phyloP scores from a whole-genome alignment of 495 filamentous ascomycete genomes.

The Neurospora sp. region DNA sequence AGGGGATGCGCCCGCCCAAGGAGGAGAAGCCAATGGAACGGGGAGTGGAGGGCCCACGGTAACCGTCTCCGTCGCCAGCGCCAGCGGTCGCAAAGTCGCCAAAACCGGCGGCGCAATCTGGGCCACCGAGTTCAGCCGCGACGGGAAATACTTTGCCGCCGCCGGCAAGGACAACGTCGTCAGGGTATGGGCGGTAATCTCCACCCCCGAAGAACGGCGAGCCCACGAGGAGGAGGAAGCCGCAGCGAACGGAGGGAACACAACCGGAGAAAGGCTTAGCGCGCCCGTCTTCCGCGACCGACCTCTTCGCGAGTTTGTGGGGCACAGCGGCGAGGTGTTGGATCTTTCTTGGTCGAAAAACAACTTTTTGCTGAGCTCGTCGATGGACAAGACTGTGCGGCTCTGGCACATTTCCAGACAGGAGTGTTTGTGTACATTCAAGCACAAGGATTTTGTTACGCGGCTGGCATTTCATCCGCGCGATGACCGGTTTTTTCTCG shows the following conservation, averaged over 20 bases:
- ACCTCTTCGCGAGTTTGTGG: slow-evolving; percentile 68
- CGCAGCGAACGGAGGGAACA: slow-evolving; percentile 20
- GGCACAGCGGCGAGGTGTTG: slow-evolving; percentile 79
- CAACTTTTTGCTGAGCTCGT: slow-evolving; percentile 91
- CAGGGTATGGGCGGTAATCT: slow-evolving; percentile 82
- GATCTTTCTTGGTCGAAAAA: slow-evolving; percentile 99
- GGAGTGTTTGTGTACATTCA: slow-evolving; percentile 91
- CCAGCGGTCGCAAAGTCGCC: slow-evolving; percentile 20
- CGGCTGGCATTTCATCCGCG: slow-evolving; percentile 89
- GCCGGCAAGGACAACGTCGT: slow-evolving; percentile 82
- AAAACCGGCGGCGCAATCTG: slow-evolving; percentile 59
- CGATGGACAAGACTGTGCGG: slow-evolving; percentile 96
- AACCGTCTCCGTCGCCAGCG: slow-evolving; percentile 28
- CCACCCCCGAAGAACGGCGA: slow-evolving; percentile 67
- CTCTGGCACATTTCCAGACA: slow-evolving; percentile 82
- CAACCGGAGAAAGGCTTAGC: slow-evolving; percentile 52
- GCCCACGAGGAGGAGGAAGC: slow-evolving; percentile 63
- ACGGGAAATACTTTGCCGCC: slow-evolving; percentile 83
- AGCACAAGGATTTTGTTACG: slow-evolving; percentile 93
- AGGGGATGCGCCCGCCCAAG: not conserved
- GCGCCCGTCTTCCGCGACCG: slow-evolving; percentile 84
- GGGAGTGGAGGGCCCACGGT: slow-evolving; percentile 13
- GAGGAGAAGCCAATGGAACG: not conserved
- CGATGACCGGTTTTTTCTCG: slow-evolving; percentile 95
- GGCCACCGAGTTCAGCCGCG: slow-evolving; percentile 86